Base-by-base conservation (phyloP, 495 filamentous ascomycete species). In the Penicilliopsis zonata region DNA sequence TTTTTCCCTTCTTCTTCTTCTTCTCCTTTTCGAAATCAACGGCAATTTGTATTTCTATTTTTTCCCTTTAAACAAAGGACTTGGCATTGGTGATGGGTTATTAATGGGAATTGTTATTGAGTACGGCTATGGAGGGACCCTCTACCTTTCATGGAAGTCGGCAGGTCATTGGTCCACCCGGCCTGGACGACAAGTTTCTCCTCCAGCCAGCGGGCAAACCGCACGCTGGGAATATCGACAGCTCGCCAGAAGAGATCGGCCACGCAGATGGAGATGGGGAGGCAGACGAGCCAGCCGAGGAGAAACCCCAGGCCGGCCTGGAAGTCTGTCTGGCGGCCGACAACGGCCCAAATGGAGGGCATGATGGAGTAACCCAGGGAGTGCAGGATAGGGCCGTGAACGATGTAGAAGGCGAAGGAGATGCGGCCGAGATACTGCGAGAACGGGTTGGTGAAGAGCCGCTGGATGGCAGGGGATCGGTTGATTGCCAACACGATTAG, bases 401-500 rank as follows among this genome's bases (percentile, higher is more conserved):
- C 67, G 25, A 81, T 62, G 34, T 81, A 81, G 12, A 81, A 67
- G 8, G 70, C 61, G 41, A 64, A 81, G 0, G 72, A 77, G 27
- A 81, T 63, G 15, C 68, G 63, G 23, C 74, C 76, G 9, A 74
- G 61, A 42, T 80, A 80, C 42, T 76, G 75, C 13, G 72, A 70
- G 0, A 78, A 28, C 0, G 55, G 46, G 24, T 66, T 65, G 27
- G 61, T 65, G 50, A 80, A 74, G 22, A 77, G 42, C 18, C 48
- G 51, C 36, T 70, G 65, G 36, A 78, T 54, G 9, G 63, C 59
- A 1, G 44, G 48, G 24, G 72, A 60, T 30, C 73, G 67, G 21
- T 69, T 70, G 40, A 69, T 63, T 16, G 65, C 60, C 39, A 62
- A 65, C 9, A 78, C 72, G 18, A 72, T 65, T 20, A 71, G 50